Percentiles rank a stretch among this genome's conserved stretches.
phyloP scores from a whole-genome alignment of 140 eudicot species.

The Flaveria floridana region DNA sequence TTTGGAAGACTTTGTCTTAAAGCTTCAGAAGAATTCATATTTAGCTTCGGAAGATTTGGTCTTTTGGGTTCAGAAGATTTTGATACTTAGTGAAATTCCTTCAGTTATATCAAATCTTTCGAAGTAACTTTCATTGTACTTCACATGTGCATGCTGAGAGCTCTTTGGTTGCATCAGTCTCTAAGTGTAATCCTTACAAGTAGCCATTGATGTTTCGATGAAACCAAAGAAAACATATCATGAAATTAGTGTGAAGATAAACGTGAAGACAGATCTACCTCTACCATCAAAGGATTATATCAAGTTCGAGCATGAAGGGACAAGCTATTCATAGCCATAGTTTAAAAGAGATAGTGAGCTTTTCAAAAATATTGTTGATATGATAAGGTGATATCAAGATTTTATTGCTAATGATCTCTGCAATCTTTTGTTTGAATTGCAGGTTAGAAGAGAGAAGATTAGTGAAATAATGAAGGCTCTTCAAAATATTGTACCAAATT shows the following conservation, averaged over 20 bases:
- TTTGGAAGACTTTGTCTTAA: no score
- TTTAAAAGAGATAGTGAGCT: slow-evolving; percentile 79
- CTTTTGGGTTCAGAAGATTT: no score
- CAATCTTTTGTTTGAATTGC: slow-evolving; percentile 14
- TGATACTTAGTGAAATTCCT: no score
- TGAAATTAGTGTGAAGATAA: slow-evolving; percentile 39
- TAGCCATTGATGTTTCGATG: slow-evolving; percentile 44
- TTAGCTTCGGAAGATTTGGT: no score
- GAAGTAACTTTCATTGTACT: no score
- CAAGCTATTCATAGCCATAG: slow-evolving; percentile 96
- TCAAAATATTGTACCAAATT: slow-evolving; percentile 84
- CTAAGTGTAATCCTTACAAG: not conserved
- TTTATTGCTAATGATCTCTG: slow-evolving; percentile 6
- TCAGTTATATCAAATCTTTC: no score
- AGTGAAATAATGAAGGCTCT: slow-evolving; percentile 86
- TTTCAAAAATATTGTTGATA: not conserved
- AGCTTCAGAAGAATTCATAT: no score
- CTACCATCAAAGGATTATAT: slow-evolving; percentile 83
- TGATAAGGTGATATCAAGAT: not conserved
- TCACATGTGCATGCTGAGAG: no score
- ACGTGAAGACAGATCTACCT: slow-evolving; percentile 32
- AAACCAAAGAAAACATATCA: slow-evolving; percentile 39
- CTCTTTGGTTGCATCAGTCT: no score
- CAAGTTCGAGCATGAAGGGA: slow-evolving; percentile 95
- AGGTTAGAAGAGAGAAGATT: slow-evolving; percentile 84